Evolutionary conservation across 176 grass and related monocot species (phyloP), one percentile per base, ranked within the genome.

Genomic region (Dactylis glomerata): DNA sequence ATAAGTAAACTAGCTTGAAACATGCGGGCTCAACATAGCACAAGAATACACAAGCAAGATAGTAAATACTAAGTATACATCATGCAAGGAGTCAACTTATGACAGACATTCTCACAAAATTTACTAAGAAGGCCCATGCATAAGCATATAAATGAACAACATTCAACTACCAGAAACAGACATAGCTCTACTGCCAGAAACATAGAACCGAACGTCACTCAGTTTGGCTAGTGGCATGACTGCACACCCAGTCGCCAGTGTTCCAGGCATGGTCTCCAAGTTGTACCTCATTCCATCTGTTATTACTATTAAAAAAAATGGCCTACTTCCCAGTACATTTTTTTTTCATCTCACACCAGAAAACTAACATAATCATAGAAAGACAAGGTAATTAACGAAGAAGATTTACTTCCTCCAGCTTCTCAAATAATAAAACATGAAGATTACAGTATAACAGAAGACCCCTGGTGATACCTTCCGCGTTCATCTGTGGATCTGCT

Each of bases 401-500:
- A 52, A 79, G 13, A 68, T 54, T 80, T 2, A 20, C 12, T 31
- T 56, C 19, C 20, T 27, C 8, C 14, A 64, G 22, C 22, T 22
- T 41, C 22, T 22, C 32, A 73, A 12, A 38, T 52, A 63, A 8
- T 30, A 5, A 45, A 64, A 27, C 17, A 24, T 47, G 16, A 54
- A 19, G 34, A 46, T 24, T 58, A 72, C 8, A 74, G 17, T 75
- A 51, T 47, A 44, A 30, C 49, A 65, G 42, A 14, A 68, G 28
- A 26, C 8, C 31, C 32, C 8, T 64, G 66, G 28, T 56, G 66
- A 41, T 88, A 94, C 89, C 77, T 91, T 46, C 89, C 90, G 19
- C 85, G 87, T 27, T 95, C 95, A 11, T 90, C 24, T 54, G 80
- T 76, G 27, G 84, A 31, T 75, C 72, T 51, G 44, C 45, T 22